Base-by-base conservation (phyloP, 768 basidiomycete species). In the Auricularia heimuer region DNA sequence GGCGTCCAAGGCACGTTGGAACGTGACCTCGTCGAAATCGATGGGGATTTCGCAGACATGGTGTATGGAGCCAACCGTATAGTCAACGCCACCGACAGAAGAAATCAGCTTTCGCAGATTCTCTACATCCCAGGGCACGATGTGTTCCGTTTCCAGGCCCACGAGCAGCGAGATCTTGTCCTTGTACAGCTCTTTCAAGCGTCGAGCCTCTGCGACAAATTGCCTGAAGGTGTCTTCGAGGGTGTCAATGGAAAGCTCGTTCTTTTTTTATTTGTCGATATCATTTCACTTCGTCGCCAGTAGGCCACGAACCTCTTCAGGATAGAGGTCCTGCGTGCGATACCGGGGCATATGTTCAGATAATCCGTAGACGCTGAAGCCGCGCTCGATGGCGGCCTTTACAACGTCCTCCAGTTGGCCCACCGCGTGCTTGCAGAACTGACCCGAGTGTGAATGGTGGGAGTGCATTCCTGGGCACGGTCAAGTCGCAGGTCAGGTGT, bases 261-360 rank as follows among this genome's bases (percentile, higher is more conserved):
- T 77, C 92, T 96, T 68, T 63, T 61, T 42, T 51, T 63, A 47
- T 36, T 68, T 65, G 51, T 37, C 54, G 37, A 58, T 58, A 54
- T 62, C 37, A 63, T 54, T 37, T 58, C 54, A 65, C 62, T 63
- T 54, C 45, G 61, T 66, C 63, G 18, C 54, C 6, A 58, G 6
- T 6, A 16, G 16, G n/a, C 42, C 56, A 69, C 77, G 70, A 72
- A 95, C 94, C 85, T 99, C 97, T 79, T 98, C 97, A 21, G 96
- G 95, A 74, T 97, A 98, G 35, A 98, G 78, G 73, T 99, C 94
- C 39, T 81, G 74, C 1, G 70, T 65, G 65, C 92, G 82, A 76
- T 94, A 96, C 34, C 96, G 85, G 34, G 97, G 96, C 62, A 89
- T 89, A 75, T 98, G 97, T 76, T 98, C 97, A 3, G 88, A 91